A percentile compares a stretch with the other conserved stretches of the same genome.
These are phyloP conservation scores for Candida takata DNA, from an alignment of 805 yeast species.

Conservation along the genomic window DNA sequence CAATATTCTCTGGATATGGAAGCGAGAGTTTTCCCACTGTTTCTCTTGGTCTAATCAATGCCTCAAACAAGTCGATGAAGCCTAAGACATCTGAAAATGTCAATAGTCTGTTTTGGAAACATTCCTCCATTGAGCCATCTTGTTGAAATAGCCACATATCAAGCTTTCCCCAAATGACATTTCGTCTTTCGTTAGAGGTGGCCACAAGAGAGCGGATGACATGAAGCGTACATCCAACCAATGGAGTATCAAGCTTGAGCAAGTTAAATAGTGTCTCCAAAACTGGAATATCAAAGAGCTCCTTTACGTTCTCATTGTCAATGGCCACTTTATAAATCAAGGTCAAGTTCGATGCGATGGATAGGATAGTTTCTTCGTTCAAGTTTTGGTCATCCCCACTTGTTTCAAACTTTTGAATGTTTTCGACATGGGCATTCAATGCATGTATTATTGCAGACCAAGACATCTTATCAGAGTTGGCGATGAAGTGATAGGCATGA, in stretches of 20 bases:
- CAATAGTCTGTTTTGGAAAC: conserved; percentile 39
- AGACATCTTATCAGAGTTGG: conserved; percentile 37
- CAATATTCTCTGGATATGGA: conserved; percentile 59
- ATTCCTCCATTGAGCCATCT: conserved; percentile 32
- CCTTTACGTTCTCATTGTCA: conserved; percentile 31
- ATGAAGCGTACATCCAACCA: conserved; percentile 48
- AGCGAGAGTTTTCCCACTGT: conserved; percentile 34
- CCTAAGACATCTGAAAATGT: conserved; percentile 53
- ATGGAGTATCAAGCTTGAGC: conserved; percentile 37
- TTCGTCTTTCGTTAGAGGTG: conserved; percentile 33
- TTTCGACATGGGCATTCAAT: conserved; percentile 43
- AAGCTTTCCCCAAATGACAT: conserved; percentile 56
- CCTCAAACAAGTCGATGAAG: conserved; percentile 46
- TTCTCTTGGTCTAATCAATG: conserved; percentile 24
- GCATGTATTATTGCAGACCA: conserved; percentile 50
- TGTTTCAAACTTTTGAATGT: conserved; percentile 30
- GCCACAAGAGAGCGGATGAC: conserved; percentile 54
- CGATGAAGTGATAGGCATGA: conserved; percentile 42
- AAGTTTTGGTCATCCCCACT: conserved; percentile 46
- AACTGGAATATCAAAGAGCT: conserved; percentile 22
- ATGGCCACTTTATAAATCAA: conserved; percentile 49
- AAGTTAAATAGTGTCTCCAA: conserved; percentile 38
- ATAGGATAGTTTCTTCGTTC: conserved; percentile 73
- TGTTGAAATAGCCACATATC: conserved; percentile 60
- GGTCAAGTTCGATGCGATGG: conserved; percentile 67